These are phyloP conservation scores for Geum urbanum DNA, from an alignment of 306 rosid species.

Conservation along the genomic window DNA sequence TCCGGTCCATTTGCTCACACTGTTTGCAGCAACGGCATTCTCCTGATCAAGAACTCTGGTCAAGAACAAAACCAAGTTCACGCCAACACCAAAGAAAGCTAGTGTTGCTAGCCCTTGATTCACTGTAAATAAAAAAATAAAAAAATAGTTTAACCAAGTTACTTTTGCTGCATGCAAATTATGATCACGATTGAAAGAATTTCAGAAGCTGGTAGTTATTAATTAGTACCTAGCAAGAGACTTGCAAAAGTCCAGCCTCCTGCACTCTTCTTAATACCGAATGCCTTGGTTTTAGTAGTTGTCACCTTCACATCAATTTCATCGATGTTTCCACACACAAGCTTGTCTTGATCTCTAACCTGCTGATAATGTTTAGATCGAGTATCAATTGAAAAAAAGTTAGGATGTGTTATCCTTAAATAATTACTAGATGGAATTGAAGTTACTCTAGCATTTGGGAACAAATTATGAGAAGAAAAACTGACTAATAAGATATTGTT, in stretches of 20 bases:
- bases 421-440: too few relatives aligned
- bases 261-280: background rate
- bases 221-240: conserved; percentile 22
- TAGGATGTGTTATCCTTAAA: background rate
- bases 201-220: too few relatives aligned
- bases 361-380: conserved; percentile 8
- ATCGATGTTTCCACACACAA: conserved; percentile 3
- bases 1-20: conserved; percentile 31
- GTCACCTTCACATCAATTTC: background rate
- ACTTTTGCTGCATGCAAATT: background rate
- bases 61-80: conserved; percentile 33
- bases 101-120: conserved; percentile 35
- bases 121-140: conserved; percentile 13
- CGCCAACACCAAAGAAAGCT: conserved; percentile 36
- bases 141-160: background rate
- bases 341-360: conserved; percentile 27
- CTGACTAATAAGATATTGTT: too few relatives aligned
- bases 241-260: conserved; percentile 33
- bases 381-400: background rate
- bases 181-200: too few relatives aligned
- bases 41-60: conserved; percentile 29
- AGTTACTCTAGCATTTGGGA: too few relatives aligned
- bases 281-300: background rate
- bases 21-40: conserved; percentile 29
- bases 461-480: too few relatives aligned